Percentiles rank a stretch among this genome's conserved stretches.
Conservation (phyloP, 179 eudicot genomes). For the Beta lomatogona region DNA sequence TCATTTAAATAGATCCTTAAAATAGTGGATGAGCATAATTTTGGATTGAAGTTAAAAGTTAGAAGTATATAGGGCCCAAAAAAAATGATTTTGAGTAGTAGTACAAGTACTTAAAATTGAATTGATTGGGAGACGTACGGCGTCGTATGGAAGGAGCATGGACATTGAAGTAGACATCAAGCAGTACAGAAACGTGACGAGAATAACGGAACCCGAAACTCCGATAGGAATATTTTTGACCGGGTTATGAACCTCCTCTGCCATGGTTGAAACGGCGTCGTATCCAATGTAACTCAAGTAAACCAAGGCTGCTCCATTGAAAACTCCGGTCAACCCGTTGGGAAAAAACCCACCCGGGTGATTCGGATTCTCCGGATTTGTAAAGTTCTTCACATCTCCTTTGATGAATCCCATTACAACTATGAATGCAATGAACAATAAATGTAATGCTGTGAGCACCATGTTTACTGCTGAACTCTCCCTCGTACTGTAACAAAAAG, state of each 20-base stretch:
- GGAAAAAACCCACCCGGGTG: conserved; percentile 74
- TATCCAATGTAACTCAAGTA: conserved; percentile 89
- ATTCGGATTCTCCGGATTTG: conserved; percentile 54
- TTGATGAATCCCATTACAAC: conserved; percentile 69
- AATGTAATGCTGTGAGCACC: conserved; percentile 61
- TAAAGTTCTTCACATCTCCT: conserved; percentile 66
- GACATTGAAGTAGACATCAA: conserved; percentile 93
- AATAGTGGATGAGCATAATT: background rate
- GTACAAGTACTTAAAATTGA: background rate
- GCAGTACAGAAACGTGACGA: conserved; percentile 85
- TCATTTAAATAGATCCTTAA: no score
- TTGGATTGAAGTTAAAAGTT: background rate
- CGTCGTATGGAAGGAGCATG: conserved; percentile 85
- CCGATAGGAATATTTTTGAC: conserved; percentile 79
- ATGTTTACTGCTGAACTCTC: conserved; percentile 84
- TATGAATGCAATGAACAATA: conserved; percentile 69
- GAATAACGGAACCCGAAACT: conserved; percentile 78
- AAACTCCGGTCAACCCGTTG: conserved; percentile 69
- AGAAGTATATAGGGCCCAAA: background rate
- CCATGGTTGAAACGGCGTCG: conserved; percentile 96
- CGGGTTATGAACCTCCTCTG: conserved; percentile 82
- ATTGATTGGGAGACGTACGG: conserved; percentile 40
- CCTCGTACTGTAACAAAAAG: conserved; percentile 54
- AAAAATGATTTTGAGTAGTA: no score
- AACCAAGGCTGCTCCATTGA: conserved; percentile 87